Evolutionary conservation across 2,329 filamentous ascomycete species (phyloP).

Genomic region (Scytalidium sp.): DNA sequence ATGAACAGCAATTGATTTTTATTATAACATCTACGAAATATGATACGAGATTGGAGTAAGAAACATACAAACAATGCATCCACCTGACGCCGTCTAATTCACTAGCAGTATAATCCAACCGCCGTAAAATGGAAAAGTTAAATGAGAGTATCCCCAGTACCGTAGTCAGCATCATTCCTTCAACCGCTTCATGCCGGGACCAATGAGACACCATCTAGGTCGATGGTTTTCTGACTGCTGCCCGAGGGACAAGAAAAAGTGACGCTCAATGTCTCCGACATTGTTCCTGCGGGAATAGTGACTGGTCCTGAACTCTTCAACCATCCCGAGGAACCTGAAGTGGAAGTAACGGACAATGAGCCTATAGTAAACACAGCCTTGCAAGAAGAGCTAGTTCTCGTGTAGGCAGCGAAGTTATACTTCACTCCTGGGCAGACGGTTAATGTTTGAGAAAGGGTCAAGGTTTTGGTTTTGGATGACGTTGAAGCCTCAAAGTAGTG

Average conservation of each 20-base stretch:
- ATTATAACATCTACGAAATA: too few species aligned
- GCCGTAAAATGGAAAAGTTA: too few species aligned
- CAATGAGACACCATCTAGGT: not conserved
- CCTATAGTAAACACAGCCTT: not conserved
- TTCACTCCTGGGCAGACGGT: not conserved
- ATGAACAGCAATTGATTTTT: too few species aligned
- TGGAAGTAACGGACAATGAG: not conserved
- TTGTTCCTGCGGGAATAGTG: not conserved
- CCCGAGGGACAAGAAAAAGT: not conserved
- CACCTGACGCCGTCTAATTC: too few species aligned
- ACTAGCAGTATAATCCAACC: too few species aligned
- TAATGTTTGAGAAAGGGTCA: not conserved
- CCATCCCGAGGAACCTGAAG: not conserved
- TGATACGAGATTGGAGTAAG: too few species aligned
- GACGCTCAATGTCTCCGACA: not conserved
- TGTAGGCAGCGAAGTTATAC: not conserved
- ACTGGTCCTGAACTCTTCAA: not conserved
- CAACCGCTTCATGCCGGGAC: too few species aligned
- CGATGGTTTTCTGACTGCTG: not conserved
- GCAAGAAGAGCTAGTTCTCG: not conserved
- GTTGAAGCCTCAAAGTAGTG: too few species aligned
- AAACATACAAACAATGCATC: too few species aligned
- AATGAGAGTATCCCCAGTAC: too few species aligned
- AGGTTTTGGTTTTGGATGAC: not conserved
- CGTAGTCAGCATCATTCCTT: too few species aligned